Evolutionary conservation across 768 basidiomycete species (phyloP).

Genomic region (Psilocybe azurescens): DNA sequence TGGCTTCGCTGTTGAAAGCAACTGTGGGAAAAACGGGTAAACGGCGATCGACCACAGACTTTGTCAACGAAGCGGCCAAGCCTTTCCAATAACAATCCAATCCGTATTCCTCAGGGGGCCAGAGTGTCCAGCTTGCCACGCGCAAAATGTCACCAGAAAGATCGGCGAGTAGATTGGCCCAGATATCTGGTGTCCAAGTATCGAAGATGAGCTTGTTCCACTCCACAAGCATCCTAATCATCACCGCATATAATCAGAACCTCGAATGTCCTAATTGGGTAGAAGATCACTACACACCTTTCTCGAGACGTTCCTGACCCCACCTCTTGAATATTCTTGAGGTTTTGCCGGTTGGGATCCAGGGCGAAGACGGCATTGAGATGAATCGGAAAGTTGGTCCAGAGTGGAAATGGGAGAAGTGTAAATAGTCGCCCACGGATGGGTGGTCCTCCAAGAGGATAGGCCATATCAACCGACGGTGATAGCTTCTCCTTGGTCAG

Average conservation of each 20-base stretch:
- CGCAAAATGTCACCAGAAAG: constrained; percentile 22
- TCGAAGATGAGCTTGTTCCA: constrained; percentile 54
- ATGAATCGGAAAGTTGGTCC: constrained; percentile 48
- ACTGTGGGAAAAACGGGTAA: constrained; percentile 11
- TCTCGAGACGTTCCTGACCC: constrained; percentile 43
- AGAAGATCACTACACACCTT: constrained; percentile 32
- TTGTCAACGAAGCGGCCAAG: constrained; percentile 1
- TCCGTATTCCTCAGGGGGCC: constrained; percentile 18
- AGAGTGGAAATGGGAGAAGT: constrained; percentile 46
- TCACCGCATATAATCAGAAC: not conserved
- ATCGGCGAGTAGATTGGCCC: constrained; percentile 39
- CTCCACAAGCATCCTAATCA: constrained; percentile 44
- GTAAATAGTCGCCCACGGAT: constrained; percentile 48
- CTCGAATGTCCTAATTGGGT: not conserved
- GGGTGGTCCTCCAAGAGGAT: constrained; percentile 26
- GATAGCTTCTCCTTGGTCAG: constrained; percentile 46
- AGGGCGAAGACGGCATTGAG: constrained; percentile 52
- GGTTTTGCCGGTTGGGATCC: constrained; percentile 46
- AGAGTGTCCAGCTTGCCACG: constrained; percentile 12
- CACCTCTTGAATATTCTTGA: constrained; percentile 46
- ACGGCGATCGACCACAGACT: constrained; percentile 1
- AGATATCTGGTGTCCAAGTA: constrained; percentile 43
- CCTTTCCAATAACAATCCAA: constrained; percentile 16
- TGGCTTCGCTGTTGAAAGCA: not conserved
- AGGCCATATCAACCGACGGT: constrained; percentile 39